These are phyloP conservation scores for Aegilops sharonensis DNA, from an alignment of 176 grass and related monocot genomes.

Conservation along the genomic window DNA sequence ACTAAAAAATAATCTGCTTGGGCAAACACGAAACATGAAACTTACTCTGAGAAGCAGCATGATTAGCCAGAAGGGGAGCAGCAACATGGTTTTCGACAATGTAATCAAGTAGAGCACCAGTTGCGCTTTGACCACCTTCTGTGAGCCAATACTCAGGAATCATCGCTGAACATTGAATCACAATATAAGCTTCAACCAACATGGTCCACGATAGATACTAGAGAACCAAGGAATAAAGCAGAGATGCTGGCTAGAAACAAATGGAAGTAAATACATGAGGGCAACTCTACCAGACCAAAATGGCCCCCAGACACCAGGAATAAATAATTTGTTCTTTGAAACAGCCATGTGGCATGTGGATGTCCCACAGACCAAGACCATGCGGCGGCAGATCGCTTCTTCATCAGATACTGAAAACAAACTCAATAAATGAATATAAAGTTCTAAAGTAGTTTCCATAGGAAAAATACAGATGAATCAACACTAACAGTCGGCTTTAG, in stretches of 20 bases:
- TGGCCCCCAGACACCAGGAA: slow-evolving; percentile 91
- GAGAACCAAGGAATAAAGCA: slow-evolving; percentile 16
- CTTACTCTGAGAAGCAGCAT: slow-evolving; percentile 77
- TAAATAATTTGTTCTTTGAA: slow-evolving; percentile 75
- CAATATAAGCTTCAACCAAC: slow-evolving; percentile 13
- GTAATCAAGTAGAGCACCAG: slow-evolving; percentile 82
- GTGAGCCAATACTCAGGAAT: slow-evolving; percentile 89
- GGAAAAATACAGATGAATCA: slow-evolving; percentile 8
- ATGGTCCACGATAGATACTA: slow-evolving; percentile 1
- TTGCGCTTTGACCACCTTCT: slow-evolving; percentile 96
- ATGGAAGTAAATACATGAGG: slow-evolving; percentile 16
- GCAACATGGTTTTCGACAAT: slow-evolving; percentile 72
- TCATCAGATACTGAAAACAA: slow-evolving; percentile 49
- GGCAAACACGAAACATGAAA: slow-evolving; percentile 39
- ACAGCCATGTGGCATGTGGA: slow-evolving; percentile 97
- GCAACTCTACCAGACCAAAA: slow-evolving; percentile 87
- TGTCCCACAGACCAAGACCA: slow-evolving; percentile 96
- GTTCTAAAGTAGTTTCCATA: not conserved
- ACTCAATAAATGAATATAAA: slow-evolving; percentile 7
- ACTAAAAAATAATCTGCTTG: not conserved
- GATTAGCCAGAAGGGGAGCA: slow-evolving; percentile 74
- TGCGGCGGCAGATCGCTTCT: slow-evolving; percentile 66
- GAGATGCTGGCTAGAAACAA: slow-evolving; percentile 7
- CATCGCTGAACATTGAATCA: slow-evolving; percentile 65
- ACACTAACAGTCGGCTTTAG: slow-evolving; percentile 49